phyloP scores from a whole-genome alignment of 495 filamentous ascomycete genomes.

The Podospora didyma region DNA sequence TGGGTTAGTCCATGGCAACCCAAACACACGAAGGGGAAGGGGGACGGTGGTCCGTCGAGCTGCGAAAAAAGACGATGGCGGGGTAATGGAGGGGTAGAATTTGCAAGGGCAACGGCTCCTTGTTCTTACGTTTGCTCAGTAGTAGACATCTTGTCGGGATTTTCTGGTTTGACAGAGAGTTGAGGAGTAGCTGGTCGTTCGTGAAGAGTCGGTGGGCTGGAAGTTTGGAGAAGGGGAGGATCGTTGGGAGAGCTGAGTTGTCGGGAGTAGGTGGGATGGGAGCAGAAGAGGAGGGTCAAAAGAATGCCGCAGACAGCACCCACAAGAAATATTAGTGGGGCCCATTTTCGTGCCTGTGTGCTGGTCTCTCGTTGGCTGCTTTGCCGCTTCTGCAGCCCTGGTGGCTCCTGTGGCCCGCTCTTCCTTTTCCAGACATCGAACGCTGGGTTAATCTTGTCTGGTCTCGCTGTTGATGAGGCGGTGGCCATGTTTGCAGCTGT shows the following conservation, averaged over 20 bases:
- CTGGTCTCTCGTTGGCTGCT: slow-evolving; percentile 9
- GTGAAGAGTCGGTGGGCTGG: slow-evolving; percentile 29
- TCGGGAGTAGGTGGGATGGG: slow-evolving; percentile 5
- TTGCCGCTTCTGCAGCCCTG: neutral
- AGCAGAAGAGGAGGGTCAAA: slow-evolving; percentile 18
- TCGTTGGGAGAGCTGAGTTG: slow-evolving; percentile 4
- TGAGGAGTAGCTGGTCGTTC: slow-evolving; percentile 36
- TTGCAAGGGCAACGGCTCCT: slow-evolving; percentile 2
- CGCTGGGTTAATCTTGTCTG: neutral
- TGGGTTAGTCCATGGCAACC: slow-evolving; percentile 42
- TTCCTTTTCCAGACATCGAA: neutral
- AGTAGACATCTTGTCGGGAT: slow-evolving; percentile 65
- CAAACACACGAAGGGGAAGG: neutral
- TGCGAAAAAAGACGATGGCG: slow-evolving; percentile 17
- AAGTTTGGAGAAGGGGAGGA: slow-evolving; percentile 14
- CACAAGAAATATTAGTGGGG: slow-evolving; percentile 10
- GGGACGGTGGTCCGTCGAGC: slow-evolving; percentile 3
- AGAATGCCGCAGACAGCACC: slow-evolving; percentile 11
- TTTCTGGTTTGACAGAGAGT: slow-evolving; percentile 27
- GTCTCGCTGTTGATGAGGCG: neutral
- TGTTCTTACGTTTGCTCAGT: slow-evolving; percentile 87
- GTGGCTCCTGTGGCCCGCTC: neutral
- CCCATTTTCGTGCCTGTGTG: neutral
- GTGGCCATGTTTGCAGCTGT: slow-evolving; percentile 1
- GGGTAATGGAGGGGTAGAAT: slow-evolving; percentile 27